phyloP scores from a whole-genome alignment of 1,139 yeast species.

The Debaryomyces singareniensis region DNA sequence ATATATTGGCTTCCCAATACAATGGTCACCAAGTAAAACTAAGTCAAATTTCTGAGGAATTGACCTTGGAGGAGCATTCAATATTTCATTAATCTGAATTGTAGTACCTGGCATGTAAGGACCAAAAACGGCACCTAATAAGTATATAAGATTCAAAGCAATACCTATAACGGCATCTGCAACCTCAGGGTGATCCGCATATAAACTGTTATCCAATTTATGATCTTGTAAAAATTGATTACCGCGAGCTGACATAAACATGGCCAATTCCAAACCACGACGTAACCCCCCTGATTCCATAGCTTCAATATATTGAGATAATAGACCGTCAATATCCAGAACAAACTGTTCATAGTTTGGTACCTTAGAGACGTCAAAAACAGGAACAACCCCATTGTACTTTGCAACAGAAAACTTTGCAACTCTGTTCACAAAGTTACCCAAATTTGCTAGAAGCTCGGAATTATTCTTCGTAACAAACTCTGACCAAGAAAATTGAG shows the following conservation, averaged over 20 bases:
- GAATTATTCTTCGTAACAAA: conserved; percentile 90
- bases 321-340: conserved; percentile 54
- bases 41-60: conserved; percentile 74
- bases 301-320: conserved; percentile 56
- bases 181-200: conserved; percentile 66
- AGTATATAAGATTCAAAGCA: conserved; percentile 81
- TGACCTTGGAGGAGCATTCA: conserved; percentile 73
- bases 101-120: conserved; percentile 92
- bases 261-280: conserved; percentile 83
- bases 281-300: conserved; percentile 81
- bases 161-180: conserved; percentile 92
- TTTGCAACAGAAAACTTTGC: conserved; percentile 86
- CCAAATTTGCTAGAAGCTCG: conserved; percentile 90
- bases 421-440: conserved; percentile 92
- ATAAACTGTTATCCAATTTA: conserved; percentile 84
- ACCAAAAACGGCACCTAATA: conserved; percentile 69
- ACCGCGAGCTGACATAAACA: conserved; percentile 90
- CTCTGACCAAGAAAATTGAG: conserved; percentile 96
- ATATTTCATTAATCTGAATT: conserved; percentile 61
- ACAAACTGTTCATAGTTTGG: conserved; percentile 46
- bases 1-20: conserved; percentile 86
- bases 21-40: conserved; percentile 72
- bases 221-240: conserved; percentile 93
- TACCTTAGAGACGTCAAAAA: conserved; percentile 40
- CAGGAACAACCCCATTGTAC: conserved; percentile 85